A percentile compares a stretch with the other conserved stretches of the same genome.
Conservation (phyloP, 2,329 filamentous ascomycete genomes). For the Xylariales sp. region DNA sequence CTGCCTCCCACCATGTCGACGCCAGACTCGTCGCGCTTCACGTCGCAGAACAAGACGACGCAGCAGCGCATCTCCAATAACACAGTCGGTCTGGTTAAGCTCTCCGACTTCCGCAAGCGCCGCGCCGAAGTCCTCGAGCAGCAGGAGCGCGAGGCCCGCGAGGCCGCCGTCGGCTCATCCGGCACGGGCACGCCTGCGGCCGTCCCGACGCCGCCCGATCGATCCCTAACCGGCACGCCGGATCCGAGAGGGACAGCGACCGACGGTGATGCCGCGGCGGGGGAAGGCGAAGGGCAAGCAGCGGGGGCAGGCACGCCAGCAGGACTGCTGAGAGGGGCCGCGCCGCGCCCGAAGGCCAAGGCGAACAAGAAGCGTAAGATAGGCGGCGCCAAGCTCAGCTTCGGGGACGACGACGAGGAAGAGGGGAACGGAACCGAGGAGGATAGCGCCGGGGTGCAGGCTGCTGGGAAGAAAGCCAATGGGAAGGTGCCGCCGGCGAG, state of each 20-base stretch:
- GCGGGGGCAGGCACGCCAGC: too few relatives aligned
- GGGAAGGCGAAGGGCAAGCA: too few relatives aligned
- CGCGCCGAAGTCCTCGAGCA: slow-evolving; percentile 91
- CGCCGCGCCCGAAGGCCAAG: too few relatives aligned
- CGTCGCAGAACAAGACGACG: slow-evolving; percentile 69
- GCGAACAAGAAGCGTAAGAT: slow-evolving; percentile 44
- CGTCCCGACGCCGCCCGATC: slow-evolving; percentile 42
- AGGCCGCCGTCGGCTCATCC: slow-evolving; percentile 48
- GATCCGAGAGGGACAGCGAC: slow-evolving; percentile 34
- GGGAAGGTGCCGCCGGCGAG: too few relatives aligned
- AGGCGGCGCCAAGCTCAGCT: slow-evolving; percentile 51
- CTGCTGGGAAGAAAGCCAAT: slow-evolving; percentile 11
- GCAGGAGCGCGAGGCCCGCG: slow-evolving; percentile 76
- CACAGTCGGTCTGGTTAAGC: slow-evolving; percentile 85
- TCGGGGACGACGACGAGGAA: slow-evolving; percentile 62
- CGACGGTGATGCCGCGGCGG: slow-evolving; percentile 24
- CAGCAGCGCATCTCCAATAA: slow-evolving; percentile 79
- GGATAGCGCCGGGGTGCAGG: slow-evolving; percentile 17
- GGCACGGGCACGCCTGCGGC: slow-evolving; percentile 26
- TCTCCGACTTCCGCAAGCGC: slow-evolving; percentile 93
- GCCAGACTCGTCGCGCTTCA: slow-evolving; percentile 59
- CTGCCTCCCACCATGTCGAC: slow-evolving; percentile 17
- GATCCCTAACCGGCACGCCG: slow-evolving; percentile 43
- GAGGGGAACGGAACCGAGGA: slow-evolving; percentile 9
- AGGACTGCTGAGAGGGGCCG: too few relatives aligned